Evolutionary conservation across 345 rosid genomes (phyloP).

Genomic region (Cardamine chenopodiifolia): DNA sequence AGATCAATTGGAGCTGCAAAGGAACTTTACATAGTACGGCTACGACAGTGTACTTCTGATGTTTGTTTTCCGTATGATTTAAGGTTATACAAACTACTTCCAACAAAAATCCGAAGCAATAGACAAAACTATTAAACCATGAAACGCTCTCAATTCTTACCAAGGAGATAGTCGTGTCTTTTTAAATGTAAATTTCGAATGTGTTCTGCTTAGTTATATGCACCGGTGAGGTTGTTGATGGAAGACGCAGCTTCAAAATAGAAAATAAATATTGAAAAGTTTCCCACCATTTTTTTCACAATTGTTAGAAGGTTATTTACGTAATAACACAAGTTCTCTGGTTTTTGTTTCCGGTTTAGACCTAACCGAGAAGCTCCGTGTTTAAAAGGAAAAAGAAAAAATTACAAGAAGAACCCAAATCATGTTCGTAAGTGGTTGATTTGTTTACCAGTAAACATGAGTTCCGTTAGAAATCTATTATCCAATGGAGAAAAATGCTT

Average conservation of each 20-base stretch:
- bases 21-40: constrained; percentile 11
- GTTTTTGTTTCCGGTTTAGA: constrained; percentile 3
- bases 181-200: not conserved
- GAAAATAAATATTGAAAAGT: constrained; percentile 20
- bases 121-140: not conserved
- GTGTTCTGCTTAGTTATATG: constrained; percentile 13
- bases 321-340: not conserved
- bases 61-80: constrained; percentile 1
- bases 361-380: constrained; percentile 11
- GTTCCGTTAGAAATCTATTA: not conserved
- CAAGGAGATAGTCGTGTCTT: not conserved
- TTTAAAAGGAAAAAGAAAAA: not conserved
- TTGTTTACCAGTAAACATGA: not conserved
- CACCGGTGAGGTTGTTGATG: constrained; percentile 26
- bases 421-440: not conserved
- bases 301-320: constrained; percentile 18
- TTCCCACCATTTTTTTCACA: constrained; percentile 40
- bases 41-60: constrained; percentile 4
- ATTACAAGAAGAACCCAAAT: not conserved
- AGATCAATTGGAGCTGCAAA: constrained; percentile 2
- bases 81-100: constrained; percentile 1
- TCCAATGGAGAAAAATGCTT: not conserved
- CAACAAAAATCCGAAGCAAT: not conserved
- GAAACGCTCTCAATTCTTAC: not conserved
- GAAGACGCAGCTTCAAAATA: constrained; percentile 25